phyloP scores from a whole-genome alignment of 495 filamentous ascomycete genomes.

The Cenococcum geophilum region DNA sequence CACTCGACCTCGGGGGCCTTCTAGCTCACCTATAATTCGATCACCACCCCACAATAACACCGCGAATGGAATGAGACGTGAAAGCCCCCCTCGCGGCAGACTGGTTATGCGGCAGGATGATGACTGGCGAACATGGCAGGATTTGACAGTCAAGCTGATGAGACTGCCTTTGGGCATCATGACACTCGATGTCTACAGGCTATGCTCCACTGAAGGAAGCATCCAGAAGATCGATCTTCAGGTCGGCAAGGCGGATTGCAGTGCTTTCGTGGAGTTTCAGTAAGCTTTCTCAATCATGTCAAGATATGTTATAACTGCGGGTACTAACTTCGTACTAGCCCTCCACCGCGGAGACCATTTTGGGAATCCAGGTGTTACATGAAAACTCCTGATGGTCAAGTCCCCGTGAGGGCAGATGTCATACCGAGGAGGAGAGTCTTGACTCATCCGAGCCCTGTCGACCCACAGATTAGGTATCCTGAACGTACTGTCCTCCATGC shows the following conservation, averaged over 20 bases:
- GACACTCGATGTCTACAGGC: constrained; percentile 1
- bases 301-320: not conserved
- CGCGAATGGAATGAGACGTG: not conserved
- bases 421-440: constrained; percentile 1
- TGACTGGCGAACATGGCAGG: constrained; percentile 4
- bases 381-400: not conserved
- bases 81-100: not conserved
- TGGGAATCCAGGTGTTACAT: constrained; percentile 7
- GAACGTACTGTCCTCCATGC: constrained; percentile 23
- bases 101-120: not conserved
- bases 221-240: not conserved
- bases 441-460: constrained; percentile 26
- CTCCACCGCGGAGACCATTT: constrained; percentile 18
- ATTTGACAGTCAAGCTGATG: constrained; percentile 8
- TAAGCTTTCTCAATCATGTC: not conserved
- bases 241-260: not conserved
- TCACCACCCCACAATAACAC: not conserved
- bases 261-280: not conserved
- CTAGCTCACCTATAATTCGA: too few relatives aligned
- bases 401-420: not conserved
- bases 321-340: constrained; percentile 8
- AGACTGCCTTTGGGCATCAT: not conserved
- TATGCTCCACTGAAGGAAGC: not conserved
- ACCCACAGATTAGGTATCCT: constrained; percentile 20
- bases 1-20: too few relatives aligned